Conservation (phyloP, 768 basidiomycete species). For the Vararia minispora region DNA sequence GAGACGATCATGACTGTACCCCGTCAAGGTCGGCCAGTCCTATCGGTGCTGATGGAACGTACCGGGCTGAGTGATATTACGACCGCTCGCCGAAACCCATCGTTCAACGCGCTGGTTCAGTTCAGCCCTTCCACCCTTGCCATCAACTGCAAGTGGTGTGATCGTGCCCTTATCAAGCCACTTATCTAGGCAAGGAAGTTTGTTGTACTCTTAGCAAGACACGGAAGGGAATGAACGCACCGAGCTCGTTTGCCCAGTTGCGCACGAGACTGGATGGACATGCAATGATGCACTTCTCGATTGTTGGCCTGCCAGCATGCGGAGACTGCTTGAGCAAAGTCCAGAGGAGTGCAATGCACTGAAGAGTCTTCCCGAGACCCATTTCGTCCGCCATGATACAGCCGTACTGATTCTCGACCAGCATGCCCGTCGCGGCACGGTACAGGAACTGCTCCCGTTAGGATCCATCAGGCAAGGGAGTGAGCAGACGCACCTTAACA, state of each 20-base stretch:
- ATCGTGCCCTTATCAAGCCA: constrained; percentile 88
- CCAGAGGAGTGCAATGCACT: constrained; percentile 94
- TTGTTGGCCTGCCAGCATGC: constrained; percentile 69
- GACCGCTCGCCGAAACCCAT: constrained; percentile 84
- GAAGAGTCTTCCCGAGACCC: constrained; percentile 95
- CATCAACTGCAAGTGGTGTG: constrained; percentile 81
- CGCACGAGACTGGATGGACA: constrained; percentile 95
- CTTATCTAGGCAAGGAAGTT: constrained; percentile 53
- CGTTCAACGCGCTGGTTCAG: constrained; percentile 68
- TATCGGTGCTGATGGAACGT: constrained; percentile 11
- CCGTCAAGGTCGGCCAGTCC: too few relatives aligned
- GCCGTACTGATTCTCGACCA: constrained; percentile 82
- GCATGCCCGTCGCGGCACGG: constrained; percentile 87
- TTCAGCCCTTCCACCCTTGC: constrained; percentile 80
- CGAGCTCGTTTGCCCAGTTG: constrained; percentile 97
- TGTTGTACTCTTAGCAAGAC: constrained; percentile 3
- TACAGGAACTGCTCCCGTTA: constrained; percentile 71
- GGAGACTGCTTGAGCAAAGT: constrained; percentile 94
- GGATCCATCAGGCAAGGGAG: constrained; percentile 5
- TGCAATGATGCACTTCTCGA: constrained; percentile 96
- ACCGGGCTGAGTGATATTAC: constrained; percentile 91
- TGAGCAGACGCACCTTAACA: constrained; percentile 61
- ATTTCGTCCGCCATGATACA: constrained; percentile 99
- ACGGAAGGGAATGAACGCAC: constrained; percentile 27
- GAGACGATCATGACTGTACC: constrained; percentile 98